Evolutionary conservation across 805 yeast genomes (phyloP), one percentile per base, ranked within the genome.

Genomic region (Kodamaea hsintzibuensis): DNA sequence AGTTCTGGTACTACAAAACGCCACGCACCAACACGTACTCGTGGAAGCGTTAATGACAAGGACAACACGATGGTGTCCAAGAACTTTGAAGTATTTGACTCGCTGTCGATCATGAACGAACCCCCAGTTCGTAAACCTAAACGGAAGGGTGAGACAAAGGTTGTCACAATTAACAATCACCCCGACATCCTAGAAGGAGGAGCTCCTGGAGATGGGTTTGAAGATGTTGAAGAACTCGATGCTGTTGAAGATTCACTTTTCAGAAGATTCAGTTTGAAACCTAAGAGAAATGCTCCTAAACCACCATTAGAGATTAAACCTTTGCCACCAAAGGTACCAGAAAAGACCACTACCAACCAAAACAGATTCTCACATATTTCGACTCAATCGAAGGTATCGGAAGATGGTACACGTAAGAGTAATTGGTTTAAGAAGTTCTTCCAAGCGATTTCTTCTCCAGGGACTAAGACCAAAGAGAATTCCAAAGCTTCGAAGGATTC

Each of bases 401-500:
- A 44, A 51, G 58, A 27, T 54, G 42, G 37, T 7, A 56, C 57
- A 13, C 47, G 48, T 52, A 69, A 62, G 63, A 59, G 57, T 22
- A 69, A 67, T 51, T 76, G 80, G 80, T 75, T 76, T 57, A 72
- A 61, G 63, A 67, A 70, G 56, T 65, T 76, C 39, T 65, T 76
- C 55, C 66, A 64, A 54, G 49, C 60, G 1, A 38, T 56, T 33
- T 52, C 61, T 2, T 46, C 57, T 16, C 42, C 42, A 12, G 19
- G 45, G 44, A 7, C 51, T 47, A 40, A 40, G 8, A 13, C 18
- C 42, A 8, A 38, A 46, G 51, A 50, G 47, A 53, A 38, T 48
- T 56, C 17, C 38, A 17, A 42, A 22, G 27, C 18, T 12, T 44
- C 48, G 50, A 67, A 64, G 40, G 67, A 70, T 54, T 62, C 73